Conservation (phyloP, 2,329 filamentous ascomycete genomes). For the Monosporascus sp. region DNA sequence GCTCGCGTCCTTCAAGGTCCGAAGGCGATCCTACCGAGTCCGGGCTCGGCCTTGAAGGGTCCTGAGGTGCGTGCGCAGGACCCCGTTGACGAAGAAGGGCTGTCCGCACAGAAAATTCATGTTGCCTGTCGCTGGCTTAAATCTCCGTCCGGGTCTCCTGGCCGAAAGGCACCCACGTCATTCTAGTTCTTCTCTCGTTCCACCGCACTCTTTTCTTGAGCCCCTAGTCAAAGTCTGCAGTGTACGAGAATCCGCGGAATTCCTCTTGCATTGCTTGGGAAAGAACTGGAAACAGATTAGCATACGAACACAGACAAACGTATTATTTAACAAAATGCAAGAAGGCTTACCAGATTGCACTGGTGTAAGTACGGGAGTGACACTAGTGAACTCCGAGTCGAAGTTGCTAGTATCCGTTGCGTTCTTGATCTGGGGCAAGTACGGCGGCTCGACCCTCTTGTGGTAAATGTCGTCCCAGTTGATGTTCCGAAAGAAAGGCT, state of each 20-base stretch:
- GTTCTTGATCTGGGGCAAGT: slow-evolving; percentile 82
- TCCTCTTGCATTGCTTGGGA: slow-evolving; percentile 99
- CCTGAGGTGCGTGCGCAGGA: too few species aligned
- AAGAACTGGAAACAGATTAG: slow-evolving; percentile 58
- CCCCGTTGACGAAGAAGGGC: too few species aligned
- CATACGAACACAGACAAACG: neutral
- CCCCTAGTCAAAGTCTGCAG: slow-evolving; percentile 73
- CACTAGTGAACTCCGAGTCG: slow-evolving; percentile 96
- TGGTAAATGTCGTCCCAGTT: slow-evolving; percentile 99
- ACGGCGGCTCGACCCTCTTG: slow-evolving; percentile 85
- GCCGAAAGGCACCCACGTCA: slow-evolving; percentile 5
- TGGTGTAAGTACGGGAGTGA: slow-evolving; percentile 93
- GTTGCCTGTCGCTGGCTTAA: neutral
- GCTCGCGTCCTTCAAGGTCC: too few species aligned
- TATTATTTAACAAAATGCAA: neutral
- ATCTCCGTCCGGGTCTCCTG: neutral
- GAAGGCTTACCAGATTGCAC: slow-evolving; percentile 82
- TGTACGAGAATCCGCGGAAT: slow-evolving; percentile 98
- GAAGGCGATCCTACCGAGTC: too few species aligned
- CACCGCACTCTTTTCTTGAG: slow-evolving; percentile 1
- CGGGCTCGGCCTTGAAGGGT: too few species aligned
- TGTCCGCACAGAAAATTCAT: too few species aligned
- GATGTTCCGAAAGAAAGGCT: slow-evolving; percentile 95
- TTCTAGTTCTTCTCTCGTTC: neutral
- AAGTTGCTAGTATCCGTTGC: slow-evolving; percentile 99